Base-by-base conservation (phyloP, 805 yeast genomes). In the Starmerella bacillaris region DNA sequence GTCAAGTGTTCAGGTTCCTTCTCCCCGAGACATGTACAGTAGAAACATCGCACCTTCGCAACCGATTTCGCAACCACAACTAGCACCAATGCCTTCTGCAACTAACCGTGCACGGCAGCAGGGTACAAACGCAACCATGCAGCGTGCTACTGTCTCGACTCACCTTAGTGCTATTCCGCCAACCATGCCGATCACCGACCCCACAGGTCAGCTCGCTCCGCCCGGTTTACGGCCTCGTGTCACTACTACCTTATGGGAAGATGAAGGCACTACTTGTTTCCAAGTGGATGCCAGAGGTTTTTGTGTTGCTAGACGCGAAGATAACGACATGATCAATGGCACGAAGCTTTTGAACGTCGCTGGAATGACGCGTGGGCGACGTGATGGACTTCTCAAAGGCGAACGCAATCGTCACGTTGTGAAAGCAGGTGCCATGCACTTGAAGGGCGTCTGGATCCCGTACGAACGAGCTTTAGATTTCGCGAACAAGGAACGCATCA, bases 381-480 rank as follows among this genome's bases (percentile, higher is more conserved):
- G 92, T 49, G 92, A 78, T 54, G 92, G 92, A 15, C 72, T 78
- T 41, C 62, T 78, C 42, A 78, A 78, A 58, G 70, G 74, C 39
- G 89, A 78, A 52, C 73, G 74, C 48, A 65, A 70, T 30, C 64
- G 89, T 28, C 79, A 76, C 50, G 92, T 78, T 18, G 86, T 78
- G 30, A 78, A 78, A 56, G 74, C 77, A 41, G 92, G 92, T 4
- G 73, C 83, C 11, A 78, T 78, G 84, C 84, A 78, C 54, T 60
- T 78, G 47, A 78, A 78, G 58, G 92, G 92, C 26, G 92, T 78
- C 31, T 78, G 92, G 92, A 77, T 78, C 39, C 92, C 92, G 2
- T 77, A 76, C 51, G 86, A 78, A 42, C 61, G 89, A 34, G 92
- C 92, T 2, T 60, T 72, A 31, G 75, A 76, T 22, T 74, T 78